These are phyloP conservation scores for Bryum argenteum DNA, from an alignment of 225 moss, liverwort and hornwort genomes.

Conservation along the genomic window DNA sequence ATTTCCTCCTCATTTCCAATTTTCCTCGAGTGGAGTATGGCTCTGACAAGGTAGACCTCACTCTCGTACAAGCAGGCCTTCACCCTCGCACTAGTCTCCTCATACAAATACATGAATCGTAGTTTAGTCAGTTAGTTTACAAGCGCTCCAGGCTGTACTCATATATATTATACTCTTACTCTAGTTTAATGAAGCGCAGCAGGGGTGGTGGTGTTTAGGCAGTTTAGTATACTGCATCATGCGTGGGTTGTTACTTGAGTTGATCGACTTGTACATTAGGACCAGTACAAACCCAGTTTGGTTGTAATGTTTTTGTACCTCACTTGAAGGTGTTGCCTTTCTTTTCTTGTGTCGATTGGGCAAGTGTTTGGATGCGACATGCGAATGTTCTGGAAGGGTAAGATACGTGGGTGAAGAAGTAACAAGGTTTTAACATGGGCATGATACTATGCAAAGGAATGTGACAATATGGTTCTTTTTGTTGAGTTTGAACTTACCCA, in stretches of 20 bases:
- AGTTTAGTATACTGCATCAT: not conserved
- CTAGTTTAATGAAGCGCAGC: constrained; percentile 18
- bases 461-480: too few relatives aligned
- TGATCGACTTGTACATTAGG: constrained; percentile 32
- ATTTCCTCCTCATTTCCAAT: constrained; percentile 72
- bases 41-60: constrained; percentile 58
- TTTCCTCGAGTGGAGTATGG: constrained; percentile 88
- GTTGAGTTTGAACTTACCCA: too few relatives aligned
- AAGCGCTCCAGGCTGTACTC: too few relatives aligned
- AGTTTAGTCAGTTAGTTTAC: not conserved
- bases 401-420: too few relatives aligned
- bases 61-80: constrained; percentile 78
- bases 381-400: too few relatives aligned
- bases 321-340: not conserved
- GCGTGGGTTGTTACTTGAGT: constrained; percentile 37
- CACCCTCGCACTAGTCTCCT: constrained; percentile 86
- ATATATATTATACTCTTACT: not conserved
- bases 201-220: constrained; percentile 21
- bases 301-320: constrained; percentile 11
- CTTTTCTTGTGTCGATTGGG: too few relatives aligned
- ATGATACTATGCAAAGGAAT: too few relatives aligned
- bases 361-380: too few relatives aligned
- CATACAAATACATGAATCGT: constrained; percentile 62
- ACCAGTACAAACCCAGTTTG: constrained; percentile 38
- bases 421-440: too few relatives aligned